Percentiles rank a stretch among this genome's conserved stretches.
These are phyloP conservation scores for Candida methanosorbosa DNA, from an alignment of 805 yeast species.

Conservation along the genomic window DNA sequence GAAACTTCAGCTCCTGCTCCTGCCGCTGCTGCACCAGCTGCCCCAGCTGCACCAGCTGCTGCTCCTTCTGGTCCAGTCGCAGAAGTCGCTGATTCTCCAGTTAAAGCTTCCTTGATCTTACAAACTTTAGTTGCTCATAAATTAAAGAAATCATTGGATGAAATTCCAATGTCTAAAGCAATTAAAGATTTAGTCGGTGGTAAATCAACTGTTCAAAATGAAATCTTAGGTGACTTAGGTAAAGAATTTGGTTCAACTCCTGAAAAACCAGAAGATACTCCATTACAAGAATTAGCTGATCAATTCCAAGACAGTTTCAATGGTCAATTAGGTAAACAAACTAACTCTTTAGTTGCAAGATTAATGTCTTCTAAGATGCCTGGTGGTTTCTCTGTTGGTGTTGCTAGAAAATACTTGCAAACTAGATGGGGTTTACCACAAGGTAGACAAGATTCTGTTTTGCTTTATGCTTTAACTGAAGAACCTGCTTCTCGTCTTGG, in stretches of 20 bases:
- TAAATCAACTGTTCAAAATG: conserved; percentile 97
- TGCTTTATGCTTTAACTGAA: conserved; percentile 72
- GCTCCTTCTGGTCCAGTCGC: conserved; percentile 77
- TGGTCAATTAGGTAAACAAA: conserved; percentile 91
- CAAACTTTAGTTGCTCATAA: conserved; percentile 94
- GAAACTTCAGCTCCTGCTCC: conserved; percentile 28
- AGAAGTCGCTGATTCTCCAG: conserved; percentile 83
- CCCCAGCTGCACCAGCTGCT: conserved; percentile 57
- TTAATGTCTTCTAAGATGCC: conserved; percentile 97
- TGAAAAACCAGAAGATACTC: conserved; percentile 98
- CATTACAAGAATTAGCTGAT: conserved; percentile 91
- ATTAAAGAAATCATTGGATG: conserved; percentile 82
- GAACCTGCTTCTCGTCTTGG: conserved; percentile 91
- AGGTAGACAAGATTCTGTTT: conserved; percentile 90
- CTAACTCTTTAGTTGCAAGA: conserved; percentile 81
- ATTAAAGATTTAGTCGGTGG: conserved; percentile 97
- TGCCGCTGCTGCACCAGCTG: conserved; percentile 44
- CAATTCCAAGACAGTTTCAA: conserved; percentile 84
- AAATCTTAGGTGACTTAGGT: conserved; percentile 96
- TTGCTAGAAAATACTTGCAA: conserved; percentile 88
- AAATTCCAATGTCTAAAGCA: conserved; percentile 82
- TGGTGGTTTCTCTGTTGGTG: conserved; percentile 93
- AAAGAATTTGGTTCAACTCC: conserved; percentile 98
- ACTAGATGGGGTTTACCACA: conserved; percentile 86
- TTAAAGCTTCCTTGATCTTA: conserved; percentile 70